A percentile compares a stretch with the other conserved stretches of the same genome.
Conservation (phyloP, 2,329 filamentous ascomycete species). For the Fusarium beomiforme region DNA sequence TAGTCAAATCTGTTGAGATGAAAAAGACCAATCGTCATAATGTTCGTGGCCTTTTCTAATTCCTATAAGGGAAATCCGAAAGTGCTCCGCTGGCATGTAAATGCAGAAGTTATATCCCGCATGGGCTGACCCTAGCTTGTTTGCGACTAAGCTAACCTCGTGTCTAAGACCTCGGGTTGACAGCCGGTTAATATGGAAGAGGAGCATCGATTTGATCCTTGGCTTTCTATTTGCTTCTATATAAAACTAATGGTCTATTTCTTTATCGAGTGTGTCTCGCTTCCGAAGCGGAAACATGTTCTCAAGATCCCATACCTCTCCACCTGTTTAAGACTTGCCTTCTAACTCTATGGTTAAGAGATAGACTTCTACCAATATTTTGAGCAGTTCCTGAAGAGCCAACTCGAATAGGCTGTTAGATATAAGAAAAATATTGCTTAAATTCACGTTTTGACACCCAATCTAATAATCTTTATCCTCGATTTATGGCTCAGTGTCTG, state of each 20-base stretch:
- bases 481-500: too few species aligned
- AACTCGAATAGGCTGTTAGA: too few species aligned
- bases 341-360: too few species aligned
- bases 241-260: accelerated
- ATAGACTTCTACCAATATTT: background rate
- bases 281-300: too few species aligned
- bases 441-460: too few species aligned
- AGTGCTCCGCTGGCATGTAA: slow-evolving; percentile 4
- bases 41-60: slow-evolving; percentile 9
- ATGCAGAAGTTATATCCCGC: slow-evolving; percentile 31
- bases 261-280: background rate
- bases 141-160: slow-evolving; percentile 21
- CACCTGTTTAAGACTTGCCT: background rate
- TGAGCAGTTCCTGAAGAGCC: too few species aligned
- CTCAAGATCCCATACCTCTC: background rate
- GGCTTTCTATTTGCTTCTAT: background rate
- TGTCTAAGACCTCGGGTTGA: background rate
- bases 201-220: background rate
- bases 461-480: background rate
- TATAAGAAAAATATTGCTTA: too few species aligned
- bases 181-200: slow-evolving; percentile 13
- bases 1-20: slow-evolving; percentile 27
- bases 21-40: slow-evolving; percentile 14
- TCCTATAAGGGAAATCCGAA: slow-evolving; percentile 17
- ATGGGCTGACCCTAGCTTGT: slow-evolving; percentile 20